Percentiles rank a stretch among this genome's conserved stretches.
Conservation (phyloP, 139 green algal species). For the Gonium pectorale region DNA sequence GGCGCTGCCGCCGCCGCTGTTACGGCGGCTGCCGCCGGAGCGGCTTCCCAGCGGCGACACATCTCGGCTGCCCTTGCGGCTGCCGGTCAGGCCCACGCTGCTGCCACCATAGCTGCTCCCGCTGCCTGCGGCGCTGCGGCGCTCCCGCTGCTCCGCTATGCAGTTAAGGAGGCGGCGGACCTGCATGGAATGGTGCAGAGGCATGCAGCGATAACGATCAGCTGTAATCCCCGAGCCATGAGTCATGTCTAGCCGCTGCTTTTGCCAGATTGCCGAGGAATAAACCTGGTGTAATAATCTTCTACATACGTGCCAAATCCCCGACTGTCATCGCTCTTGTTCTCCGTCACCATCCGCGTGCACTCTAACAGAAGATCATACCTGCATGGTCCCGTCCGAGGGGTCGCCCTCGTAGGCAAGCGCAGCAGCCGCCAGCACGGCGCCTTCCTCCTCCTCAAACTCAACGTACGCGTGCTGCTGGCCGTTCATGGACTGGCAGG, state of each 20-base stretch:
- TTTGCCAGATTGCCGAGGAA: no score
- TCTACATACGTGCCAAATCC: no score
- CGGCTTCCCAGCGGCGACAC: slow-evolving; percentile 10
- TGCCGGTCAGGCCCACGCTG: neutral
- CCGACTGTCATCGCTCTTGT: no score
- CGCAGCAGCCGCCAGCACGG: slow-evolving; percentile 37
- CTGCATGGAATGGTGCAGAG: slow-evolving; percentile 28
- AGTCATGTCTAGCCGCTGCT: no score
- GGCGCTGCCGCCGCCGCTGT: slow-evolving; percentile 25
- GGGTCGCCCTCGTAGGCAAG: slow-evolving; percentile 40
- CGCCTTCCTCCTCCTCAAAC: slow-evolving; percentile 60
- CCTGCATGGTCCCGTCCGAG: neutral
- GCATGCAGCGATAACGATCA: no score
- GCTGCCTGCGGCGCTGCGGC: neutral
- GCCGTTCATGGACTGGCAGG: slow-evolving; percentile 9
- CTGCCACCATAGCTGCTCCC: slow-evolving; percentile 25
- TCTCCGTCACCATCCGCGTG: no score
- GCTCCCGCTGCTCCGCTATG: slow-evolving; percentile 38
- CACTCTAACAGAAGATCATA: no score
- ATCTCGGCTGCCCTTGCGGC: slow-evolving; percentile 39
- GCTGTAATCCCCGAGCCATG: no score
- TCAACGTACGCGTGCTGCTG: slow-evolving; percentile 65
- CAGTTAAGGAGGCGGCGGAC: slow-evolving; percentile 27
- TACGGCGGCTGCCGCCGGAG: neutral
- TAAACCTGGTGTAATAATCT: no score